phyloP scores from a whole-genome alignment of 148 eudicot species.

The Polygonum aviculare region DNA sequence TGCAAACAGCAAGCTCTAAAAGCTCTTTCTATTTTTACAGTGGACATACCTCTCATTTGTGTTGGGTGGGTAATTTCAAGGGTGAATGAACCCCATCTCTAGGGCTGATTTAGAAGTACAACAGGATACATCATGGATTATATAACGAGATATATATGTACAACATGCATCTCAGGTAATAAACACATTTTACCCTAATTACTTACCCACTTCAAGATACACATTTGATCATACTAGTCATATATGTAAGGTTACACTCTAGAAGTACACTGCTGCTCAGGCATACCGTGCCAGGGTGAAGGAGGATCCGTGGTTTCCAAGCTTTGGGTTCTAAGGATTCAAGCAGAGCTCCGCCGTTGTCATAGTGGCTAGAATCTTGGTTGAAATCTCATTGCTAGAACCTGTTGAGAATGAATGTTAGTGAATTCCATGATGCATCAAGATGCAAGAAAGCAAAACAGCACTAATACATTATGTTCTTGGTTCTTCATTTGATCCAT shows the following conservation, averaged over 20 bases:
- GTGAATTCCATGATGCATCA: background rate
- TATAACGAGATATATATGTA: constrained; percentile 6
- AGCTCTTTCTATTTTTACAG: background rate
- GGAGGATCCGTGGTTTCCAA: background rate
- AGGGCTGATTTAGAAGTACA: constrained; percentile 7
- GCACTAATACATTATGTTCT: background rate
- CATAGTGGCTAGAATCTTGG: background rate
- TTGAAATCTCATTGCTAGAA: background rate
- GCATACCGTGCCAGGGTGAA: background rate
- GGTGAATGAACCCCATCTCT: background rate
- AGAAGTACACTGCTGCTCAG: constrained; percentile 5
- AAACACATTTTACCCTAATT: constrained; percentile 4
- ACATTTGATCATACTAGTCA: constrained; percentile 5
- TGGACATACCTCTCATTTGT: constrained; percentile 1
- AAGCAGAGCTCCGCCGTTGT: background rate
- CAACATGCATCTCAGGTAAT: constrained; percentile 2
- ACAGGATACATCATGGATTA: constrained; percentile 9
- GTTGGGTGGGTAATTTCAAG: background rate
- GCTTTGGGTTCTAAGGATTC: background rate
- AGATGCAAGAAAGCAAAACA: background rate
- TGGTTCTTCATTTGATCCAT: background rate
- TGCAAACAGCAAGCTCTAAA: background rate
- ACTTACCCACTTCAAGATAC: constrained; percentile 1
- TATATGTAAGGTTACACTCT: constrained; percentile 7
- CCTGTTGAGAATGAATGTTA: background rate